A percentile compares a stretch with the other conserved stretches of the same genome.
phyloP scores from a whole-genome alignment of 108 stramenopile species.

The Cyclotella choctawhatcheeana region DNA sequence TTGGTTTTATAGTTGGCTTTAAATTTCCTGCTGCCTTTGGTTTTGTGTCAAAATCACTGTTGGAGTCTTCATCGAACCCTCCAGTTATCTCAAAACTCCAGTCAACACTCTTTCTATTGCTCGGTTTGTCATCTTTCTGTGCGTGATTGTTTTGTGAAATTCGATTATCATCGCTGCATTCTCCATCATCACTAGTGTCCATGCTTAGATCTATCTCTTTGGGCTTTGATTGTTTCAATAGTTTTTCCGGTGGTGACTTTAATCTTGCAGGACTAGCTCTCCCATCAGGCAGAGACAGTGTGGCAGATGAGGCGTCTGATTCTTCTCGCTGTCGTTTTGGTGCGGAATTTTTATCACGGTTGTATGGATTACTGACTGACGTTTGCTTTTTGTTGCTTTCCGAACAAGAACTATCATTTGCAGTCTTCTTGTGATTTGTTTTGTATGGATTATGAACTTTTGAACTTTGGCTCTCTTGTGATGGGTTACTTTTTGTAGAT shows the following conservation, averaged over 20 bases:
- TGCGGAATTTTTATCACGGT: neutral
- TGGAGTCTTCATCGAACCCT: conserved; percentile 13
- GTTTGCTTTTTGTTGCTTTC: neutral
- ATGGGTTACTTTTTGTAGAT: neutral
- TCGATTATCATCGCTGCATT: neutral
- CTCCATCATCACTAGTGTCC: conserved; percentile 16
- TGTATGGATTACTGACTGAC: neutral
- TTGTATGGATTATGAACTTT: conserved; percentile 8
- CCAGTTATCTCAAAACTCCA: conserved; percentile 11
- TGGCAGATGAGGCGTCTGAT: conserved; percentile 7
- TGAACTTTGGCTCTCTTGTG: neutral
- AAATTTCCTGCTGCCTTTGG: neutral
- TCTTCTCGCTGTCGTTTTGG: neutral
- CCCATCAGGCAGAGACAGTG: neutral
- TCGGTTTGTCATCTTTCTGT: neutral
- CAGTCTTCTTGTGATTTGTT: neutral
- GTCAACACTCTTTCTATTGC: neutral
- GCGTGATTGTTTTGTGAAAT: neutral
- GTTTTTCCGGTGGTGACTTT: neutral
- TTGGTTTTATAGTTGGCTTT: neutral
- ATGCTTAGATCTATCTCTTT: conserved; percentile 5
- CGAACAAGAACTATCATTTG: too few relatives aligned
- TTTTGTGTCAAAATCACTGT: too few relatives aligned
- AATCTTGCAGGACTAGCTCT: neutral
- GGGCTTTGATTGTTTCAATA: neutral